Evolutionary conservation across 805 yeast species (phyloP).

Genomic region (Wickerhamia fluorescens): DNA sequence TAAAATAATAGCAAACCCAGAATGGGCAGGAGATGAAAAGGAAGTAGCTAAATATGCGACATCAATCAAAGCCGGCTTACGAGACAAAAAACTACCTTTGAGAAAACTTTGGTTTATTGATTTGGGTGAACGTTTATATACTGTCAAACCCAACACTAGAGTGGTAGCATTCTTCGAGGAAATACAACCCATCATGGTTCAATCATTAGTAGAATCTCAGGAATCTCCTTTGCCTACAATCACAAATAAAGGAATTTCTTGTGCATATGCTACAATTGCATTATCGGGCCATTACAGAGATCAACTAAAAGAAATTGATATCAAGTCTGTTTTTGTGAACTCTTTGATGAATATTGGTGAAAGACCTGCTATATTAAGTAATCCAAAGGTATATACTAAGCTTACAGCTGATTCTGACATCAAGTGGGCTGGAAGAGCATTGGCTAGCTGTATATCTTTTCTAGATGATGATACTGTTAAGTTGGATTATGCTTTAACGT

Average conservation of each 20-base stretch:
- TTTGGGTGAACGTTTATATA: conserved; percentile 27
- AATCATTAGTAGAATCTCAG: conserved; percentile 35
- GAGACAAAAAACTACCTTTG: conserved; percentile 55
- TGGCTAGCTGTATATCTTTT: conserved; percentile 23
- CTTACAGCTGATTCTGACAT: conserved; percentile 39
- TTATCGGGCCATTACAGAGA: conserved; percentile 11
- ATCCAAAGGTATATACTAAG: conserved; percentile 45
- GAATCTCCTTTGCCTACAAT: conserved; percentile 48
- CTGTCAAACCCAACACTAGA: neutral
- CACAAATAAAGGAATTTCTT: conserved; percentile 43
- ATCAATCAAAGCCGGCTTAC: conserved; percentile 49
- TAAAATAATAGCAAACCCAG: conserved; percentile 9
- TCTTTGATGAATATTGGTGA: conserved; percentile 30
- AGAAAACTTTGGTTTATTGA: conserved; percentile 62
- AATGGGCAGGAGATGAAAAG: conserved; percentile 4
- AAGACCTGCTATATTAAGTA: conserved; percentile 44
- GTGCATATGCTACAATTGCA: conserved; percentile 46
- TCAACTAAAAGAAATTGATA: conserved; percentile 2
- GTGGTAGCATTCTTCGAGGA: conserved; percentile 4
- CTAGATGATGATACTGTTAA: conserved; percentile 10
- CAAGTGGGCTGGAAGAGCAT: conserved; percentile 45
- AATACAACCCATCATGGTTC: conserved; percentile 17
- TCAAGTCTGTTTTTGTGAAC: conserved; percentile 16
- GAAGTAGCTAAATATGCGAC: conserved; percentile 14
- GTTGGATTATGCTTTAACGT: conserved; percentile 36